Percentiles rank a stretch among this genome's conserved stretches.
These are phyloP conservation scores for Athelia sp. DNA, from an alignment of 1,284 basidiomycete species.

Conservation along the genomic window DNA sequence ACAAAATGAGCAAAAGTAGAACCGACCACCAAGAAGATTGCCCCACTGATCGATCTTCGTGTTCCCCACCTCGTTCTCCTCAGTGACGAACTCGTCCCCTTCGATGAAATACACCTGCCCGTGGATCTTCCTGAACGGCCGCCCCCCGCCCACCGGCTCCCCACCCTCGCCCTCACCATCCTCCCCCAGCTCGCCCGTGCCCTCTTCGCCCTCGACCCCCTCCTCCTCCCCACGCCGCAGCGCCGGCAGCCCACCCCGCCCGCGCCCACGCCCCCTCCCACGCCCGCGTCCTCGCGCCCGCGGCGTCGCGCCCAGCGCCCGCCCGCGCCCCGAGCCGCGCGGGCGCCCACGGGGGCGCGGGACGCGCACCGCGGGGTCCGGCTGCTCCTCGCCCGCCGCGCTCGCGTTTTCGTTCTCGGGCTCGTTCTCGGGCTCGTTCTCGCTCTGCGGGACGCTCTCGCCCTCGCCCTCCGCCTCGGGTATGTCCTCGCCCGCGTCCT, in stretches of 20 bases:
- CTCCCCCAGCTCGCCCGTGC: constrained; percentile 39
- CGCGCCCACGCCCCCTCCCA: constrained; percentile 31
- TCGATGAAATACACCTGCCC: constrained; percentile 77
- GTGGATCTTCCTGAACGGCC: constrained; percentile 69
- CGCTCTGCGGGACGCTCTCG: constrained; percentile 20
- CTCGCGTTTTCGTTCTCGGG: neutral
- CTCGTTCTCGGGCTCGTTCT: constrained; percentile 17
- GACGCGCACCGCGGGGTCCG: constrained; percentile 13
- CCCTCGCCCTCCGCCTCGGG: constrained; percentile 23
- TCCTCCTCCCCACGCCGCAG: constrained; percentile 37
- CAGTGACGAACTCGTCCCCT: constrained; percentile 84
- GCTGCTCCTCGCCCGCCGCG: neutral
- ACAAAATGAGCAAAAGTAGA: constrained; percentile 2
- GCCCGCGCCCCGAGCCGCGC: constrained; percentile 20
- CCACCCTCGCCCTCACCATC: constrained; percentile 26
- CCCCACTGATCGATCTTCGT: constrained; percentile 88
- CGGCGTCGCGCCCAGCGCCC: constrained; percentile 18
- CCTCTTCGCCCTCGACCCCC: constrained; percentile 44
- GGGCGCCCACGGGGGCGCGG: constrained; percentile 23
- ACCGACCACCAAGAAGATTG: constrained; percentile 78
- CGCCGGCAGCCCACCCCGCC: constrained; percentile 35
- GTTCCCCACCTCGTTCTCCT: constrained; percentile 84
- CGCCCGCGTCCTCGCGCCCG: constrained; percentile 35
- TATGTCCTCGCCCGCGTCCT: constrained; percentile 22
- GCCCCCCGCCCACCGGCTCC: constrained; percentile 48